Conservation (phyloP, 441 rosid genomes). For the Erodium moschatum region DNA sequence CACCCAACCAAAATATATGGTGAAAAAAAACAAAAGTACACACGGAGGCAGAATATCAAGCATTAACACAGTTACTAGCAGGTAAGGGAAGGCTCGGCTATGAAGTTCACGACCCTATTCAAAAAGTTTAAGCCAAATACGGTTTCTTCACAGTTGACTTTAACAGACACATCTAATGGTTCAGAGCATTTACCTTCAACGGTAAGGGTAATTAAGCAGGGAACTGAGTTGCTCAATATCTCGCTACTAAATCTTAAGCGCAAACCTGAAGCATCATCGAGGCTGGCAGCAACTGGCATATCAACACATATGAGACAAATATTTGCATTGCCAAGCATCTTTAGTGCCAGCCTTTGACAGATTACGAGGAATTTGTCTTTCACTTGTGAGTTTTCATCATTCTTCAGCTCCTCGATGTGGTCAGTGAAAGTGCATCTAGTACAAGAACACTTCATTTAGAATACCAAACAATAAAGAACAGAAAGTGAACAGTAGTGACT, state of each 20-base stretch:
- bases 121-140: conserved; percentile 77
- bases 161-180: conserved; percentile 43
- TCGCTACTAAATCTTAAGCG: conserved; percentile 69
- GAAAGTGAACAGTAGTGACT: neutral
- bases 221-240: conserved; percentile 63
- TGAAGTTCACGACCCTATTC: conserved; percentile 65
- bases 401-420: conserved; percentile 49
- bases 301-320: conserved; percentile 66
- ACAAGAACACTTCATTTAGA: conserved; percentile 17
- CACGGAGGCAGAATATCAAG: neutral
- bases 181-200: conserved; percentile 81
- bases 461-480: neutral
- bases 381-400: conserved; percentile 30
- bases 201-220: conserved; percentile 64
- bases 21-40: neutral
- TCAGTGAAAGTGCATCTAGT: conserved; percentile 59
- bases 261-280: conserved; percentile 76
- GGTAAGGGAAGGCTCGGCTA: conserved; percentile 34
- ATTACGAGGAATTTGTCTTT: conserved; percentile 60
- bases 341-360: conserved; percentile 59
- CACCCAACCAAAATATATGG: neutral
- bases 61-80: conserved; percentile 9
- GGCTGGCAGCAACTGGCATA: conserved; percentile 58
- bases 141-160: conserved; percentile 86
- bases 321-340: conserved; percentile 77